A percentile compares a stretch with the other conserved stretches of the same genome.
phyloP scores from a whole-genome alignment of 257 asterid genomes.

The Solanum appendiculatum region DNA sequence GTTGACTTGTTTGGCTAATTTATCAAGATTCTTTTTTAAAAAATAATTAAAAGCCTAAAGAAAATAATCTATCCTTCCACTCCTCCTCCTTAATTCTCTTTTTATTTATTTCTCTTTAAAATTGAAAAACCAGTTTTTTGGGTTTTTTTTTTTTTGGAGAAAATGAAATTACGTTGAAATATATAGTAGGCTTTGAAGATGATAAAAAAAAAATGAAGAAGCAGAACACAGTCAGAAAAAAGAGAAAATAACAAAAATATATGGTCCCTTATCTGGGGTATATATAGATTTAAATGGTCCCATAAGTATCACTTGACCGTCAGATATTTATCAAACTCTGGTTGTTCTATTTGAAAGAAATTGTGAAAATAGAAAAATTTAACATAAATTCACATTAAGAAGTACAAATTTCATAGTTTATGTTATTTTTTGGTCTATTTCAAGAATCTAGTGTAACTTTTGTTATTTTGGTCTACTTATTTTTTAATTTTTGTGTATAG shows the following conservation, averaged over 20 bases:
- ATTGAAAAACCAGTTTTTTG: too few species aligned
- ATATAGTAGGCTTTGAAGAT: not conserved
- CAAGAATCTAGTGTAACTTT: not conserved
- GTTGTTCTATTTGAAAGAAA: not conserved
- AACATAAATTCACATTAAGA: not conserved
- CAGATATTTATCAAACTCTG: not conserved
- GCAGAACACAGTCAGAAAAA: not conserved
- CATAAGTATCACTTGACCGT: not conserved
- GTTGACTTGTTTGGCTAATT: not conserved
- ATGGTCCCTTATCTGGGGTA: not conserved
- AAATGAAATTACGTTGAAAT: not conserved
- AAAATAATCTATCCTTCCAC: not conserved
- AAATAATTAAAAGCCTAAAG: not conserved
- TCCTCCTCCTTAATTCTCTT: not conserved
- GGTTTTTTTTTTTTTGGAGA: too few species aligned
- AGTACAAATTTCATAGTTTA: not conserved
- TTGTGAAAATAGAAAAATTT: not conserved
- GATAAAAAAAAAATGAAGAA: too few species aligned
- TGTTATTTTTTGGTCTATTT: not conserved
- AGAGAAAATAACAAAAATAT: not conserved
- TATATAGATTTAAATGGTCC: not conserved
- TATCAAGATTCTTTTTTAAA: not conserved
- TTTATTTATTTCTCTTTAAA: too few species aligned
- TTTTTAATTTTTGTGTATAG: not conserved
- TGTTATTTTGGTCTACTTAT: not conserved